Base-by-base conservation (phyloP, 805 yeast genomes). In the Tetrapisispora arboricola region DNA sequence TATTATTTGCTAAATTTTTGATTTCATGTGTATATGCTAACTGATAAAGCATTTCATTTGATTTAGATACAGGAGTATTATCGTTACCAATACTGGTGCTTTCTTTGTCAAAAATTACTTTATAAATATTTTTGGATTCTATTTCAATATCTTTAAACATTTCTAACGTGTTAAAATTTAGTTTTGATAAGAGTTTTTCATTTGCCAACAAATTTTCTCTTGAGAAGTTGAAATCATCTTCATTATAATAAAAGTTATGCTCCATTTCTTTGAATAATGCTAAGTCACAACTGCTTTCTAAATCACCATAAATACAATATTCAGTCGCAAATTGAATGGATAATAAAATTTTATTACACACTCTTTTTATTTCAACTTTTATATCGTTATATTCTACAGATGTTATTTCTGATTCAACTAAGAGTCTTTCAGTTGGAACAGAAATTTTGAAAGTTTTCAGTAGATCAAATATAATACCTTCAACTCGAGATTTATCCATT, bases 291-390 rank as follows among this genome's bases (percentile, higher is more conserved):
- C 31, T 25, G 26, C 41, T 38, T 15, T 38, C 32, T 3, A 15
- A n/a, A 28, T 54, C 48, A 36, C 44, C 43, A 16, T 50, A 50
- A 21, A 47, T 32, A 25, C 72, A 51, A 49, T 75, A 71, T 2
- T 87, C 71, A 15, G 80, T 44, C 38, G 81, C 72, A 32, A 77
- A 71, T 28, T 76, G 73, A 38, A 88, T 62, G 28, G 86, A 61
- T 47, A 72, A 73, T 32, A 84, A 66, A 49, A 82, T 86, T 17
- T 34, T 22, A 16, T 34, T 34, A 17, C 37, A 34, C 29, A 82
- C 60, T 44, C 70, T 72, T 5, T 69, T 63, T 55, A 82, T 90
- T 51, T 78, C 84, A 21, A 66, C 66, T 15, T 49, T 50, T 26
- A 71, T 59, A 19, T 70, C 72, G 4, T 60, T 63, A 1, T 64